Conservation (phyloP, 176 grass and related monocot species). For the Tillandsia leiboldiana region DNA sequence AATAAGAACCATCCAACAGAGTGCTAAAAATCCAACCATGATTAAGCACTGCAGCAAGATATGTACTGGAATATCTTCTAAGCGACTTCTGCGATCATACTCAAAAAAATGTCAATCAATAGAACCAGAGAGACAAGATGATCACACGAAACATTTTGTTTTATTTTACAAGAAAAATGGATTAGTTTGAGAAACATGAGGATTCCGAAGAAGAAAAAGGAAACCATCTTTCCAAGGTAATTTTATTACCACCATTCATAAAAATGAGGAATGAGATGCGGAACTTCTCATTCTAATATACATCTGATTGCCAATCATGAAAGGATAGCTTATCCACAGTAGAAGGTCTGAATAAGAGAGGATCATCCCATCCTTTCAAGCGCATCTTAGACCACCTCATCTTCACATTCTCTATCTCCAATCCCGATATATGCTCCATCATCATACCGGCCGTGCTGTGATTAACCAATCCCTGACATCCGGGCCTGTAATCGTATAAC, state of each 20-base stretch:
- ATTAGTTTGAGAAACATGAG: too few species aligned
- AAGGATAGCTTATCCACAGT: constrained; percentile 52
- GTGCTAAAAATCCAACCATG: too few species aligned
- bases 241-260: constrained; percentile 23
- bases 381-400: constrained; percentile 54
- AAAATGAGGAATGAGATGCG: constrained; percentile 11
- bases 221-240: neutral
- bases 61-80: too few species aligned
- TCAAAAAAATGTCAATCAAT: too few species aligned
- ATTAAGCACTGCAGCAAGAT: too few species aligned
- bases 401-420: constrained; percentile 72
- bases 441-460: constrained; percentile 66
- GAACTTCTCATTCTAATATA: constrained; percentile 8
- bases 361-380: constrained; percentile 44
- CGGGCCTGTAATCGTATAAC: constrained; percentile 68
- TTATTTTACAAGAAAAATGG: too few species aligned
- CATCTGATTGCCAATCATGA: constrained; percentile 62
- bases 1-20: too few species aligned
- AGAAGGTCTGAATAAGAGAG: constrained; percentile 44
- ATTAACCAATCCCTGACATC: constrained; percentile 50
- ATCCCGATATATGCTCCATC: constrained; percentile 66
- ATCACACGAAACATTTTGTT: too few species aligned
- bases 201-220: too few species aligned
- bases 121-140: too few species aligned
- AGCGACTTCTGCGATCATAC: too few species aligned